Conservation (phyloP, 495 filamentous ascomycete species). For the Aspergillus haitiensis region DNA sequence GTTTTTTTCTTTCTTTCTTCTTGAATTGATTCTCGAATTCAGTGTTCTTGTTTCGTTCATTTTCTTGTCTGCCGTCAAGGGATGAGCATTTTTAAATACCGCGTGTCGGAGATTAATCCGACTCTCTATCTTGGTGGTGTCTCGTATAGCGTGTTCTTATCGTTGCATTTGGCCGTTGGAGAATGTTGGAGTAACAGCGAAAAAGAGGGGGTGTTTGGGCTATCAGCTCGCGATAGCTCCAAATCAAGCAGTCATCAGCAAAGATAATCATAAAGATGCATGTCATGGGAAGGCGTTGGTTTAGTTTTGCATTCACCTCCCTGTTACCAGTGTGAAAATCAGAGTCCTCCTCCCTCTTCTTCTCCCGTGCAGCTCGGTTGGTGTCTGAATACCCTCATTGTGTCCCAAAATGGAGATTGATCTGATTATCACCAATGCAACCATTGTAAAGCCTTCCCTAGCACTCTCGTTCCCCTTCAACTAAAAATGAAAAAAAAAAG, state of each 20-base stretch:
- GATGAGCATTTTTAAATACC: not conserved
- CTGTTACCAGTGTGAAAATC: too few species aligned
- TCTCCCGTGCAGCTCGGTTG: not conserved
- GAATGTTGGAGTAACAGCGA: not conserved
- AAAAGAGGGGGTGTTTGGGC: not conserved
- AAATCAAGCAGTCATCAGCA: not conserved
- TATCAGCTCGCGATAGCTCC: too few species aligned
- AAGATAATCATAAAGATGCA: not conserved
- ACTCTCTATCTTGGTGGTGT: not conserved
- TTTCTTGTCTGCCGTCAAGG: not conserved
- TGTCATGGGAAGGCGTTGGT: not conserved
- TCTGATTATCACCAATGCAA: conserved; percentile 23
- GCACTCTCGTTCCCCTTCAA: not conserved
- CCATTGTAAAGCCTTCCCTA: conserved; percentile 18
- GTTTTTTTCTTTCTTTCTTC: not conserved
- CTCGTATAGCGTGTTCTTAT: conserved; percentile 11
- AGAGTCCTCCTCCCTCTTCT: not conserved
- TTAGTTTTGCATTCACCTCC: not conserved
- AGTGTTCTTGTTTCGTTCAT: not conserved
- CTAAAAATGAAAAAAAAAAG: not conserved
- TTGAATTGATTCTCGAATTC: not conserved
- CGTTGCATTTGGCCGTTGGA: not conserved
- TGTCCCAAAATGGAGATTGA: conserved; percentile 15
- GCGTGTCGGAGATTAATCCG: conserved; percentile 11
- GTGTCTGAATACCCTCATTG: not conserved